These are phyloP conservation scores for Coemansia sp. DNA, from an alignment of 192 early-diverging fungal genomes.

Conservation along the genomic window DNA sequence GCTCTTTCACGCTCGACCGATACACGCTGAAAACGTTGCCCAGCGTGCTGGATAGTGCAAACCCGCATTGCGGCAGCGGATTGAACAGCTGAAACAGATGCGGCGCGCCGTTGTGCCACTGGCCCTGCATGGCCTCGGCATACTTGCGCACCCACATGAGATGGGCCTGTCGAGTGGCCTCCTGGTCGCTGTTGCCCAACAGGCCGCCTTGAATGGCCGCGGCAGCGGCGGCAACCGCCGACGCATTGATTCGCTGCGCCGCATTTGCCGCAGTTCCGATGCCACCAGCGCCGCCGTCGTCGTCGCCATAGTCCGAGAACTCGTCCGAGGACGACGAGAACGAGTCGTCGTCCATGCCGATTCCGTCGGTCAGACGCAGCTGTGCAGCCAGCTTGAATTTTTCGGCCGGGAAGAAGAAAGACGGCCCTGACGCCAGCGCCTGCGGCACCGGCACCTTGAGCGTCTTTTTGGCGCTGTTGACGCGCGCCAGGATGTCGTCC, in stretches of 20 bases:
- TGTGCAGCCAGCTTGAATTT: constrained; percentile 17
- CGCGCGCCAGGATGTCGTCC: constrained; percentile 22
- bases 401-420: constrained; percentile 33
- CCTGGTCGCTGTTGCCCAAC: constrained; percentile 11
- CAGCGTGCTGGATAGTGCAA: constrained; percentile 22
- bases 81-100: constrained; percentile 39
- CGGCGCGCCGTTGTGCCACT: constrained; percentile 37
- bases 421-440: constrained; percentile 25
- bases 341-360: constrained; percentile 17
- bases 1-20: constrained; percentile 31
- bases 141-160: constrained; percentile 24
- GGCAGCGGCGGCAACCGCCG: background rate
- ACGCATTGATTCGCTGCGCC: background rate
- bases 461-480: constrained; percentile 32
- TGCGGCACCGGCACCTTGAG: constrained; percentile 30
- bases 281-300: background rate
- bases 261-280: background rate
- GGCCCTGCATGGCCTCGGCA: constrained; percentile 11
- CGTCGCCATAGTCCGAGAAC: constrained; percentile 24
- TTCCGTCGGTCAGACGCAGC: constrained; percentile 3
- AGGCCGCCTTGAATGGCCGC: constrained; percentile 6
- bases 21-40: constrained; percentile 14
- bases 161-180: constrained; percentile 9
- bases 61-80: constrained; percentile 38
- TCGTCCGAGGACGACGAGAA: constrained; percentile 43